Conservation (phyloP, 371 early-diverging fungal species). For the Parasitella parasitica region DNA sequence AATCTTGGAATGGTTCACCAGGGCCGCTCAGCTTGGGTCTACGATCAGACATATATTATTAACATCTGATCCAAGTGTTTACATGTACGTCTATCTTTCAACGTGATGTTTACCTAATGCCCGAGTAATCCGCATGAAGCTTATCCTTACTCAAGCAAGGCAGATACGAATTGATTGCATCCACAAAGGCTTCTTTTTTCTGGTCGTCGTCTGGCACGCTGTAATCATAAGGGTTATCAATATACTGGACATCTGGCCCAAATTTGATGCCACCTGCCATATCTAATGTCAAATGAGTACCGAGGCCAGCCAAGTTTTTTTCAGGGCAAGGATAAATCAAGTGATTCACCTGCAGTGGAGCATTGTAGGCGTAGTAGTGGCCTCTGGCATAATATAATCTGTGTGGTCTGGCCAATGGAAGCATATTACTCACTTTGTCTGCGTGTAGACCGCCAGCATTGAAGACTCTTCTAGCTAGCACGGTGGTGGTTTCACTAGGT, state of each 20-base stretch:
- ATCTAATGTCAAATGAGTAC: conserved; percentile 85
- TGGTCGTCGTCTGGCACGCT: conserved; percentile 46
- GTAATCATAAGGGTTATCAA: conserved; percentile 62
- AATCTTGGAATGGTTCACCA: conserved; percentile 76
- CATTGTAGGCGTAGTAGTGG: conserved; percentile 61
- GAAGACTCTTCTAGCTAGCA: conserved; percentile 65
- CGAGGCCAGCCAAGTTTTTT: conserved; percentile 68
- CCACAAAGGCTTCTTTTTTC: conserved; percentile 41
- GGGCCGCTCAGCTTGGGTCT: conserved; percentile 83
- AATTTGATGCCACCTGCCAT: conserved; percentile 76
- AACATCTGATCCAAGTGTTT: no score
- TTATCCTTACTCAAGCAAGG: conserved; percentile 55
- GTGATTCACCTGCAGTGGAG: conserved; percentile 44
- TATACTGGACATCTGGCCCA: conserved; percentile 79
- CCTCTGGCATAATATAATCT: conserved; percentile 75
- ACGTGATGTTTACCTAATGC: conserved; percentile 60
- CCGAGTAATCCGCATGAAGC: conserved; percentile 75
- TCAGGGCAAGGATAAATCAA: conserved; percentile 89
- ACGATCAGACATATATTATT: neutral
- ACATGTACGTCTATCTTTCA: no score
- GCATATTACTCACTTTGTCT: conserved; percentile 62
- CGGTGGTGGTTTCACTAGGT: conserved; percentile 22
- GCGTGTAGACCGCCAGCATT: conserved; percentile 82
- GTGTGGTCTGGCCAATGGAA: conserved; percentile 31
- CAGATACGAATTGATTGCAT: conserved; percentile 67